phyloP scores from a whole-genome alignment of 129 eudicot species.

The Arctium minus region DNA sequence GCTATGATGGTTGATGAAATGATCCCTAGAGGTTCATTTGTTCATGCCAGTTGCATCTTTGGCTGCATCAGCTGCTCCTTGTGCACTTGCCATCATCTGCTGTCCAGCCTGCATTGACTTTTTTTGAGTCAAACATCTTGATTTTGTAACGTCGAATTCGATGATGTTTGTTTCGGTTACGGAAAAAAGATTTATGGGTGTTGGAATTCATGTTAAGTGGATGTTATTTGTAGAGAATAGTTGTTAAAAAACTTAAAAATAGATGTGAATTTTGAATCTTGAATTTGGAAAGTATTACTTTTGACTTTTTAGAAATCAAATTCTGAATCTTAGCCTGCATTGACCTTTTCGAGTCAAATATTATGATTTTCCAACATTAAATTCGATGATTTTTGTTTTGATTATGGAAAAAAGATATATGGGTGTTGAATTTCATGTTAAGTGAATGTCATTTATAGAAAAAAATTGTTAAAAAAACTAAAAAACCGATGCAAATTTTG shows the following conservation, averaged over 20 bases:
- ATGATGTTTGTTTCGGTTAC: background rate
- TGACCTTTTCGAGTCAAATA: background rate
- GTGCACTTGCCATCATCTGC: constrained; percentile 62
- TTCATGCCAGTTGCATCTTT: constrained; percentile 77
- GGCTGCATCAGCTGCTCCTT: constrained; percentile 63
- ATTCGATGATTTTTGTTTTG: background rate
- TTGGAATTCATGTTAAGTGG: too few relatives aligned
- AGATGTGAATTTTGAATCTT: background rate
- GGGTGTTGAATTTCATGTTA: background rate
- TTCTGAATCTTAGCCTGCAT: constrained; percentile 33
- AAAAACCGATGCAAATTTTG: background rate
- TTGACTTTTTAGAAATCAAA: background rate
- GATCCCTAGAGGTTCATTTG: constrained; percentile 48
- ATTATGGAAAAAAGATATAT: background rate
- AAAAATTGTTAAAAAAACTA: background rate
- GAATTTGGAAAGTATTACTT: background rate
- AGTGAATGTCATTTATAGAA: background rate
- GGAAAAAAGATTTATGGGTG: background rate
- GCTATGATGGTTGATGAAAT: constrained; percentile 39
- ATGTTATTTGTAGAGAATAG: background rate
- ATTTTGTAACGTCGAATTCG: background rate
- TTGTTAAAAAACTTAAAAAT: background rate
- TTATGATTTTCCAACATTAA: background rate
- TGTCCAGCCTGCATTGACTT: constrained; percentile 51
- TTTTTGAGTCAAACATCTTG: background rate